Evolutionary conservation across 345 rosid genomes (phyloP).

Genomic region (Eucalyptus sp.): DNA sequence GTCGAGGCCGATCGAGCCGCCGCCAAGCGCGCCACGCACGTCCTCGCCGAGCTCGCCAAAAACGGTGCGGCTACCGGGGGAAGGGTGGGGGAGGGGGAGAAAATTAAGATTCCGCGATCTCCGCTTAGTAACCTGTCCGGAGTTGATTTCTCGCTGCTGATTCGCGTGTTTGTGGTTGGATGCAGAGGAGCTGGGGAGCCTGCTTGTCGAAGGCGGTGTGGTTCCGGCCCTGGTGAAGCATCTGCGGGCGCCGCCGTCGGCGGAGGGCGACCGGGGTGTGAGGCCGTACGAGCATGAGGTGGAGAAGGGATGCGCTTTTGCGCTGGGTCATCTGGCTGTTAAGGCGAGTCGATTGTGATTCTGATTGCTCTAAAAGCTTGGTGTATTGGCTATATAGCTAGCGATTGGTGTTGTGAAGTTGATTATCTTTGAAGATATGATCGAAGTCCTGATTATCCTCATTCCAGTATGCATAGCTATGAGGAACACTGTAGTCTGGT

Average conservation of each 20-base stretch:
- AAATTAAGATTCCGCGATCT: neutral
- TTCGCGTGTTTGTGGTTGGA: neutral
- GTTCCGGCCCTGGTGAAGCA: conserved; percentile 93
- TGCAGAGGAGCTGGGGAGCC: conserved; percentile 91
- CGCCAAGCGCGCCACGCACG: conserved; percentile 89
- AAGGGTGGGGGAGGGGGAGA: neutral
- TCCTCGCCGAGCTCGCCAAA: conserved; percentile 97
- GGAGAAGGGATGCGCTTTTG: conserved; percentile 97
- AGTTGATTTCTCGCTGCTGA: neutral
- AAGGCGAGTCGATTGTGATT: conserved; percentile 35
- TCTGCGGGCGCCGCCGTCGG: conserved; percentile 63
- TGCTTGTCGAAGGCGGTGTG: conserved; percentile 94
- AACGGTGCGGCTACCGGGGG: conserved; percentile 40
- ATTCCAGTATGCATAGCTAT: neutral
- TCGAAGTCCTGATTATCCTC: neutral
- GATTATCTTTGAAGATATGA: neutral
- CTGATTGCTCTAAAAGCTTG: neutral
- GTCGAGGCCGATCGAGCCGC: conserved; percentile 87
- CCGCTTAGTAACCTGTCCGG: neutral
- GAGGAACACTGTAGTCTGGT: neutral
- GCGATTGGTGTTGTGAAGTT: neutral
- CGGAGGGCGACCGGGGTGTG: conserved; percentile 27
- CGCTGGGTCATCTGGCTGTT: conserved; percentile 91
- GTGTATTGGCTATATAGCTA: neutral
- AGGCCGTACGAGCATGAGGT: conserved; percentile 95